Evolutionary conservation across 2,329 filamentous ascomycete species (phyloP), one percentile per base, ranked within the genome.

Genomic region (Clonostachys rhizophaga): DNA sequence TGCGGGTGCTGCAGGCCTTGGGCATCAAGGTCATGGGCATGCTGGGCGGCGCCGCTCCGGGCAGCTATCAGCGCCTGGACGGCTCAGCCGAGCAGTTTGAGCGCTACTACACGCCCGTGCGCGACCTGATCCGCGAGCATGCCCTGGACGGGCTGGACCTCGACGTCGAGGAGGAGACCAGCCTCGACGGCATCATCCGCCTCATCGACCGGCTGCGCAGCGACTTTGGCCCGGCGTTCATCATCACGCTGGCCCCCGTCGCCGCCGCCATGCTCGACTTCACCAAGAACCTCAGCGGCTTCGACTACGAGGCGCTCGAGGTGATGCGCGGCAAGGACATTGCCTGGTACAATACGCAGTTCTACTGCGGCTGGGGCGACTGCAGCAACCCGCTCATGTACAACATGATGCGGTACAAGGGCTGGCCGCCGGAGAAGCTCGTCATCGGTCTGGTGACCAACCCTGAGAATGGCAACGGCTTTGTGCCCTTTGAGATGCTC

Each of bases 331-430:
- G 85, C 1, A 66, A 65, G 14, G 76, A 85, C 40, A 87, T 96
- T 30, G 75, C 77, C 4, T 96, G 90, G 82, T 96, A 96, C 65
- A 96, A 96, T 61, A 77, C 86, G 6, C 91, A 96, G 61, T 95
- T 96, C 66, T 96, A 96, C 74, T 94, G 88, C 60, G 90, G 90
- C 2, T 96, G 89, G 84, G 89, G 89, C 9, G 73, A 75, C 54
- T 68, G 75, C 50, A 63, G 57, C 42, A 71, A 58, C 30, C 66
- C 75, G 0, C 47, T 61, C 39, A 69, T 73, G 61, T 83, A 78
- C 58, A 71, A 79, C 47, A 54, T 63, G 44, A 73, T 81, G 45
- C 54, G 81, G 9, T 69, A 71, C 13, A 72, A 76, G 41, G 90
- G 90, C 9, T 96, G 88, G 84, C 72, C 79, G 3, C 76, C 89